Base-by-base conservation (phyloP, 768 basidiomycete genomes). In the Scleroderma bovista region DNA sequence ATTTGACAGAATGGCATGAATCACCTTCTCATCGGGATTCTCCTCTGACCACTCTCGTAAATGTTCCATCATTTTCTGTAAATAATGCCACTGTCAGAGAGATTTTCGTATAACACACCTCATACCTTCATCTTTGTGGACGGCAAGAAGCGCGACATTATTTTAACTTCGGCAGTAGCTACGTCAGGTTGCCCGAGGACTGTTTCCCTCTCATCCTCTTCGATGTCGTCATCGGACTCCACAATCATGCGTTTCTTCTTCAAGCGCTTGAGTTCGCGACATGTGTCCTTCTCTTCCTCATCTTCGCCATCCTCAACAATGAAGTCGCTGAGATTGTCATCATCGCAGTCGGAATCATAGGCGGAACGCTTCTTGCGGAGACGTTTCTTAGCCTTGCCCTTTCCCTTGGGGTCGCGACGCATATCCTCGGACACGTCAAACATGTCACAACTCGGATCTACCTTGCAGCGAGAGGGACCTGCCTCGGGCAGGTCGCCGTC, bases 61-160 rank as follows among this genome's bases (percentile, higher is more conserved):
- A 11, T 72, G 62, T n/a, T 80, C 71, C 75, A 86, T 86, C 79
- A 81, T 81, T 44, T 66, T 70, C 78, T 81, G 51, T 9, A 19
- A 44, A 31, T 11, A 43, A 8, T 13, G 16, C n/a, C n/a, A 26
- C 24, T 36, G 22, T 4, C 42, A 19, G n/a, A 29, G 2, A 16
- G 22, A n/a, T n/a, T n/a, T n/a, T n/a, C n/a, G n/a, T n/a, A n/a
- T n/a, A n/a, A n/a, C 17, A 9, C 10, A 6, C 6, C 23, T 3
- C 12, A 40, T 51, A 81, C 81, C 70, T 82, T 81, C 84, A 87
- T 84, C 73, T 88, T 88, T 2, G 83, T 84, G 5, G 84, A 84
- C 0, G 84, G 83, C 33, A 83, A 58, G 64, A 86, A 83, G 29
- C 72, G 68, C 15, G 80, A 72, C 69, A 81, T 72, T 12, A 72